Base-by-base conservation (phyloP, 1,139 yeast species). In the Ogataea hybrid region DNA sequence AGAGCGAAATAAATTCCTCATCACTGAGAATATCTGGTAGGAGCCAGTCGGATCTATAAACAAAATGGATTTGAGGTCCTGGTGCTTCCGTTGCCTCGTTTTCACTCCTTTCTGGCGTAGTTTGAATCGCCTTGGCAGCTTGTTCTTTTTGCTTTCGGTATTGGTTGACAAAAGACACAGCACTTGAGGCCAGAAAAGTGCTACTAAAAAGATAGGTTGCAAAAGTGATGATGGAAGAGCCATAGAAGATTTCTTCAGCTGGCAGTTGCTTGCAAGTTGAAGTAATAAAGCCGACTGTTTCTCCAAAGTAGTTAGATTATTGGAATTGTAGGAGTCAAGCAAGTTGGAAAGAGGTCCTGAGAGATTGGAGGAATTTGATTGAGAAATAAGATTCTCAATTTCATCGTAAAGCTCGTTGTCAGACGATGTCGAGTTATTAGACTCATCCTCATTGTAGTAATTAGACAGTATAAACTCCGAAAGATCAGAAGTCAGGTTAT, bases 201-300 rank as follows among this genome's bases (percentile, higher is more conserved):
- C 54, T 31, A 2, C 51, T 48, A 5, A 49, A 11, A 2, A 46
- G 17, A 34, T 54, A 51, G 1, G 49, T 17, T 3, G 43, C 33
- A 43, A 51, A 43, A 9, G 38, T 35, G 5, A 54, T 17, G 12
- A 53, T 36, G 4, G 53, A 41, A 51, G 11, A 0, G 46, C 51
- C 47, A 52, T 39, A 4, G 53, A 44, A 0, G 55, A 46, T 32
- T 55, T 54, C 25, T 55, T 52, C 10, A 53, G 21, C 36, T 47
- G 51, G 34, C 58, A 53, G 25, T 51, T 51, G 14, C 25, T 25
- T 11, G 46, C 41, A 25, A 54, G 35, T 4, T 32, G 7, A 9
- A 55, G 35, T 11, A 54, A 29, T n/a, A 54, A 31, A 9, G 42
- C 31, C 2, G 52, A 33, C 32, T 51, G 54, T 3, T 43, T 29